Conservation (phyloP, 352 stramenopile genomes). For the Globisporangium okanoganense region DNA sequence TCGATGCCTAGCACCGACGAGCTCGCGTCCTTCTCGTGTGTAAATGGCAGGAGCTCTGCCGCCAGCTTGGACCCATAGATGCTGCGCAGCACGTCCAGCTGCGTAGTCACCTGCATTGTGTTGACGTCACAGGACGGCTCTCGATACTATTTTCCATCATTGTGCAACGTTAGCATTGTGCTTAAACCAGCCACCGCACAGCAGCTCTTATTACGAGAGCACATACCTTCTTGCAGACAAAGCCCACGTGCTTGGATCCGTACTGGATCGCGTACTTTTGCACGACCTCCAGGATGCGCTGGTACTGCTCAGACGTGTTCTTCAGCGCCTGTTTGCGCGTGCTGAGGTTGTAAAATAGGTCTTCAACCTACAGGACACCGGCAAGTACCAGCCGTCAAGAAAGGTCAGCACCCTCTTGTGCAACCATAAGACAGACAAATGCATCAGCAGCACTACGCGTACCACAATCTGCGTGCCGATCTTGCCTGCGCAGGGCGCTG, state of each 20-base stretch:
- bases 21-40: slow-evolving; percentile 24
- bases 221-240: slow-evolving; percentile 93
- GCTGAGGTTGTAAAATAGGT: slow-evolving; percentile 99
- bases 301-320: slow-evolving; percentile 93
- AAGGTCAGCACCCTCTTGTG: not conserved
- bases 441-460: not conserved
- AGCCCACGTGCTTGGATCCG: slow-evolving; percentile 81
- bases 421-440: not conserved
- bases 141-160: slow-evolving; percentile 39
- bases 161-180: not conserved
- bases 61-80: slow-evolving; percentile 75
- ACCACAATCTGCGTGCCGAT: slow-evolving; percentile 79
- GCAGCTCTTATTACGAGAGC: not conserved
- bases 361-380: slow-evolving; percentile 69
- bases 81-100: slow-evolving; percentile 68
- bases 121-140: slow-evolving; percentile 80
- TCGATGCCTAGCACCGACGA: slow-evolving; percentile 21
- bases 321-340: slow-evolving; percentile 92
- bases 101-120: slow-evolving; percentile 52
- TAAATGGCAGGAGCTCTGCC: slow-evolving; percentile 55
- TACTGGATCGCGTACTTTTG: slow-evolving; percentile 96
- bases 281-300: slow-evolving; percentile 92
- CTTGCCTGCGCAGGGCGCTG: slow-evolving; percentile 72
- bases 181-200: not conserved
- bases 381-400: not conserved